Evolutionary conservation across 2,329 filamentous ascomycete genomes (phyloP), one percentile per base, ranked within the genome.

Genomic region (Colletotrichum phormii): DNA sequence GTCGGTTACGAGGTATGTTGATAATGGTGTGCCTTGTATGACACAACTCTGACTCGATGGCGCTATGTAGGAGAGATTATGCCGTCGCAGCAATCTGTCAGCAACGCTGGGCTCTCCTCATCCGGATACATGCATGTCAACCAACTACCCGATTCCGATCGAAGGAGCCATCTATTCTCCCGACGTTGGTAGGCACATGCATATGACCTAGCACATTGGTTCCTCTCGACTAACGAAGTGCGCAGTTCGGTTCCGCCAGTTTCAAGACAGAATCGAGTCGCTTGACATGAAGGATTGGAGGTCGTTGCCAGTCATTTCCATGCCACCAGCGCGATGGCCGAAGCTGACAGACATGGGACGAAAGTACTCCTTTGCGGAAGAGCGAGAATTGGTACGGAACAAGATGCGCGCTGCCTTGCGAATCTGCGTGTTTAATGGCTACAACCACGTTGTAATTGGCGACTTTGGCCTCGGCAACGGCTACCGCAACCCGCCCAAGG

Each of bases 51-150:
- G 55, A 72, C 61, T 42, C 13, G 12, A n/a, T 46, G 35, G 35
- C 35, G 5, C 26, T 46, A 22, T 49, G 42, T 60, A 93, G 83
- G 93, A 95, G 81, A 92, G 92, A 75, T 88, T 95, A 49, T 94
- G 93, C 78, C 88, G 93, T 73, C 87, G 93, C 76, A 94, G 92
- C 83, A 95, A 92, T 75, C 88, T 95, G 42, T 92, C 92, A 6
- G 90, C 92, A 22, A 90, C 91, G 3, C 86, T 95, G 61, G 88
- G 86, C 26, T 92, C 88, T 58, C 91, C 92, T 1, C 91, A 86
- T 73, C 84, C 87, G 3, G 84, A 83, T 12, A 85, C 84, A 18
- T 79, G 81, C 15, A 80, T 83, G 29, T 75, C 82, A 4, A 80
- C 81, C 73, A 91, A 94, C 79, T 95, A 95, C 78, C 93, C 93